Conservation (phyloP, 2,329 filamentous ascomycete species). For the Bipolaris zeicola region DNA sequence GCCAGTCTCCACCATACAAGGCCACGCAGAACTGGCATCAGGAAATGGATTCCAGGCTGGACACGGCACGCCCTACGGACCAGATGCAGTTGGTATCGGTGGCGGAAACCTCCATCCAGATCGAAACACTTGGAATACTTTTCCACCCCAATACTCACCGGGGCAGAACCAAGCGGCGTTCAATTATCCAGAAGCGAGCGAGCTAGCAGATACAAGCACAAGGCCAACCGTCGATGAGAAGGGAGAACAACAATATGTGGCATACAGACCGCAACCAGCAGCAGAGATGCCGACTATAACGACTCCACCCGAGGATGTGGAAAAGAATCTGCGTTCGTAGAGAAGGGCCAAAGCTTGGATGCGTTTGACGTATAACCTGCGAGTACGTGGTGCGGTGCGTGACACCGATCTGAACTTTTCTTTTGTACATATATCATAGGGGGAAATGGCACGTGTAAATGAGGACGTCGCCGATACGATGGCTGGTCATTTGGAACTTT, state of each 20-base stretch:
- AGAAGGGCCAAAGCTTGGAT: background rate
- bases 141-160: conserved; percentile 40
- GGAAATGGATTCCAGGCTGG: conserved; percentile 36
- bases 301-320: conserved; percentile 31
- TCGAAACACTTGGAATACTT: conserved; percentile 33
- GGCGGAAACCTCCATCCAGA: conserved; percentile 31
- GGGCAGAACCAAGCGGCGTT: conserved; percentile 20
- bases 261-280: conserved; percentile 29
- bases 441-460: background rate
- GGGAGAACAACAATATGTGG: conserved; percentile 23
- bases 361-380: background rate
- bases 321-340: conserved; percentile 22
- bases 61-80: conserved; percentile 29
- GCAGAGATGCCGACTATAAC: conserved; percentile 26
- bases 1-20: conserved; percentile 34
- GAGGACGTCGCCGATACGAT: background rate
- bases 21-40: conserved; percentile 39
- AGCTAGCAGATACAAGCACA: conserved; percentile 27
- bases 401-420: background rate
- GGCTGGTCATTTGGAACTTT: background rate
- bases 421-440: background rate
- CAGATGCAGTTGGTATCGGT: conserved; percentile 40
- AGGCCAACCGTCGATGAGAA: conserved; percentile 23
- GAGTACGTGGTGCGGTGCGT: background rate
- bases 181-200: conserved; percentile 13